Evolutionary conservation across 768 basidiomycete genomes (phyloP).

Genomic region (Terana coerulea): DNA sequence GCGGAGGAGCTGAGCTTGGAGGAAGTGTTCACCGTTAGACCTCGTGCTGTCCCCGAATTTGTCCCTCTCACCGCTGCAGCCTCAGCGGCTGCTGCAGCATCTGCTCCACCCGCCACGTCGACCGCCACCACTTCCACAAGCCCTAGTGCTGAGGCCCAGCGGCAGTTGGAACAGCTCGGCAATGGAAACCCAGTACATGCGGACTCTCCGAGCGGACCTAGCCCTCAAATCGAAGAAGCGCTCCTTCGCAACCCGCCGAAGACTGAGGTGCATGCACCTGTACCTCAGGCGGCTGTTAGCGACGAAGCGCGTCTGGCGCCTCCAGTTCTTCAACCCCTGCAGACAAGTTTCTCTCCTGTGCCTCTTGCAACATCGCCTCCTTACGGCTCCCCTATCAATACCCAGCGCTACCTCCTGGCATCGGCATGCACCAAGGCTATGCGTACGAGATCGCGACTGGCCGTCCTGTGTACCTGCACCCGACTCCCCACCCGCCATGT

Average conservation of each 20-base stretch:
- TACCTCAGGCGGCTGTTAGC: constrained; percentile 10
- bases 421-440: constrained; percentile 72
- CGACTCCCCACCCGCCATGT: constrained; percentile 55
- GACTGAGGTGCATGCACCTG: constrained; percentile 17
- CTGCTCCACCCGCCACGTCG: not conserved
- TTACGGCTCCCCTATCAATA: constrained; percentile 70
- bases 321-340: constrained; percentile 39
- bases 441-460: constrained; percentile 83
- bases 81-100: not conserved
- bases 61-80: constrained; percentile 10
- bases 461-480: constrained; percentile 69
- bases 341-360: constrained; percentile 39
- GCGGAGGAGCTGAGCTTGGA: constrained; percentile 41
- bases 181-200: constrained; percentile 20
- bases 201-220: constrained; percentile 4
- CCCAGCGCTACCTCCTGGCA: constrained; percentile 58
- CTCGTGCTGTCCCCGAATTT: constrained; percentile 40
- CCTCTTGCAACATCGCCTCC: constrained; percentile 47
- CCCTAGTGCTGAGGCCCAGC: constrained; percentile 30
- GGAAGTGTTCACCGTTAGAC: constrained; percentile 57
- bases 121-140: not conserved
- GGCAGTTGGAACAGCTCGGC: constrained; percentile 39
- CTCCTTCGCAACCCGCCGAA: constrained; percentile 37
- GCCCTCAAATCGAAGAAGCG: constrained; percentile 41
- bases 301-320: constrained; percentile 28